phyloP scores from a whole-genome alignment of 2,329 filamentous ascomycete genomes.

The Fusarium gaditjirri region DNA sequence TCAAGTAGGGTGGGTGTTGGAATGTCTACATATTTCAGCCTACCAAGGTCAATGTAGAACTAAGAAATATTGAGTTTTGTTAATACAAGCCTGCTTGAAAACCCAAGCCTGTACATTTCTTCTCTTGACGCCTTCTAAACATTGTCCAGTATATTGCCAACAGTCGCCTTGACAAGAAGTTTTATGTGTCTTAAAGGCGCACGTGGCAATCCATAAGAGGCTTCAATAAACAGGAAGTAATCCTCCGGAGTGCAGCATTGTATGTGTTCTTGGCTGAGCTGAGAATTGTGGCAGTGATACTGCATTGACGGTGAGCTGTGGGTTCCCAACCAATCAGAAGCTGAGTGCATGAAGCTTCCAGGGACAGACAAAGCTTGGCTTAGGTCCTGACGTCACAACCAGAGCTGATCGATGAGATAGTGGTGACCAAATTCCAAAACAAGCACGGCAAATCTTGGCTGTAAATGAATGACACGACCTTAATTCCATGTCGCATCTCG shows the following conservation, averaged over 20 bases:
- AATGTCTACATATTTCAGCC: no score
- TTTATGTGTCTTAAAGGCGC: neutral
- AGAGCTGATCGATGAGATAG: conserved; percentile 24
- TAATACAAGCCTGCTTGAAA: no score
- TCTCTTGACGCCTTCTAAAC: no score
- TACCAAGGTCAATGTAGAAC: no score
- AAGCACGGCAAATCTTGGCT: conserved; percentile 2
- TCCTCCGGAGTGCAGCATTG: neutral
- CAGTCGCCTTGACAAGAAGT: neutral
- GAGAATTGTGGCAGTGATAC: conserved; percentile 3
- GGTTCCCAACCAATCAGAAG: conserved; percentile 13
- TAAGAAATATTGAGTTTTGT: no score
- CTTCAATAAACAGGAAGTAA: neutral
- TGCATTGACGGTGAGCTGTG: neutral
- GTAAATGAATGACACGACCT: conserved; percentile 7
- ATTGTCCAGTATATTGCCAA: no score
- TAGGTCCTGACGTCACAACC: conserved; percentile 28
- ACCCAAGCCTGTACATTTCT: no score
- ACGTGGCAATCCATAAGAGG: conserved; percentile 10
- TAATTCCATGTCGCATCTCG: conserved; percentile 17
- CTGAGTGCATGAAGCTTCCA: conserved; percentile 23
- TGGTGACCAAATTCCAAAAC: conserved; percentile 15
- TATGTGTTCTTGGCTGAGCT: conserved; percentile 9
- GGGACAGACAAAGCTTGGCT: conserved; percentile 19
- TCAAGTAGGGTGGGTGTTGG: no score